A percentile compares a stretch with the other conserved stretches of the same genome.
phyloP scores from a whole-genome alignment of 805 yeast genomes.

The Candida endomychidarum region DNA sequence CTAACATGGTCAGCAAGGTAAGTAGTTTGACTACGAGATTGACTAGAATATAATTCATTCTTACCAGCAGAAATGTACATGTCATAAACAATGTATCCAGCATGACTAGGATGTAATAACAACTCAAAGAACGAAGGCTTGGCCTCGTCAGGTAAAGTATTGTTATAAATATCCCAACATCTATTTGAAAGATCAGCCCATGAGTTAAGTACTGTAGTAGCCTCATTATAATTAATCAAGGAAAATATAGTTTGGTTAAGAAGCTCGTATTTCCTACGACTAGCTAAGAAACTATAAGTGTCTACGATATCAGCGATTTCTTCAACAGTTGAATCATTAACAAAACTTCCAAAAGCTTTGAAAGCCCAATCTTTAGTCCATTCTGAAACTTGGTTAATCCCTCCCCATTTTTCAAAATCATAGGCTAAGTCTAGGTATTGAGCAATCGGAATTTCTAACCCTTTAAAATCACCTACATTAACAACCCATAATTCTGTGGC shows the following conservation, averaged over 20 bases:
- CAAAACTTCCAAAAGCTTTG: slow-evolving; percentile 15
- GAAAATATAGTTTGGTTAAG: slow-evolving; percentile 16
- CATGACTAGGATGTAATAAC: slow-evolving; percentile 17
- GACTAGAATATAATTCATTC: slow-evolving; percentile 17
- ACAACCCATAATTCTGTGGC: slow-evolving; percentile 25
- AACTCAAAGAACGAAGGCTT: slow-evolving; percentile 19
- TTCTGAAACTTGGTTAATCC: slow-evolving; percentile 8
- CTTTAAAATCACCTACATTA: slow-evolving; percentile 27
- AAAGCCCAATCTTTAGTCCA: slow-evolving; percentile 17
- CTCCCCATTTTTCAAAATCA: slow-evolving; percentile 18
- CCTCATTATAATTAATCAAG: slow-evolving; percentile 17
- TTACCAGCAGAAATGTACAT: slow-evolving; percentile 19
- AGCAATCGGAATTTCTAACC: slow-evolving; percentile 23
- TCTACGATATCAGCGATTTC: slow-evolving; percentile 20
- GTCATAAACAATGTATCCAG: slow-evolving; percentile 20
- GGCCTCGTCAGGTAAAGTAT: slow-evolving; percentile 14
- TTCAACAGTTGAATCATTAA: slow-evolving; percentile 3
- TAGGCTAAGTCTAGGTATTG: slow-evolving; percentile 21
- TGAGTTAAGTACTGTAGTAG: slow-evolving; percentile 13
- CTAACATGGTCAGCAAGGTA: slow-evolving; percentile 16
- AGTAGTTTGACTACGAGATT: slow-evolving; percentile 17
- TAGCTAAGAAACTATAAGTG: slow-evolving; percentile 16
- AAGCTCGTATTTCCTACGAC: slow-evolving; percentile 15
- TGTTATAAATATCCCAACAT: slow-evolving; percentile 18
- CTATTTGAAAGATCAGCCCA: slow-evolving; percentile 17